Evolutionary conservation across 116 monocot genomes (phyloP).

Genomic region (Thalassia testudinum): DNA sequence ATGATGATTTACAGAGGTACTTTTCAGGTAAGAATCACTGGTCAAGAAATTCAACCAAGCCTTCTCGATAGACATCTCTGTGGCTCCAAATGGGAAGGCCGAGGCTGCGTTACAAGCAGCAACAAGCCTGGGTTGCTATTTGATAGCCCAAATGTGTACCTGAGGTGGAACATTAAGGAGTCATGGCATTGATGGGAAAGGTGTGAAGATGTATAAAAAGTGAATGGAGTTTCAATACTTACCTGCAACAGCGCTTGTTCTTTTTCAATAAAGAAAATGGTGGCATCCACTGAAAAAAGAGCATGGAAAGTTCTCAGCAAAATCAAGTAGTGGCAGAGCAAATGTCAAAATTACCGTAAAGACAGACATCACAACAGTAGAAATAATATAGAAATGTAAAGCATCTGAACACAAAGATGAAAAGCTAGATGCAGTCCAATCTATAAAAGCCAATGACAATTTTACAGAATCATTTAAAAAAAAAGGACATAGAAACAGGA

Average conservation of each 20-base stretch:
- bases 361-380: no score
- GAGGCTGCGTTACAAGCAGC: conserved; percentile 29
- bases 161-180: conserved; percentile 1
- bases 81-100: conserved; percentile 8
- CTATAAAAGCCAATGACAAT: no score
- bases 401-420: no score
- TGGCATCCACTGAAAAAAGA: conserved; percentile 33
- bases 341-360: no score
- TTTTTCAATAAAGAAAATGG: conserved; percentile 42
- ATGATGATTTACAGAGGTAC: no score
- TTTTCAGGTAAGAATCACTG: no score
- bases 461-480: no score
- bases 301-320: no score
- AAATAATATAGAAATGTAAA: no score
- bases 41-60: neutral
- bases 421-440: no score
- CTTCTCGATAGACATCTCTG: conserved; percentile 22
- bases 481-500: no score
- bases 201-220: neutral
- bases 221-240: conserved; percentile 4
- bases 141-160: conserved; percentile 42
- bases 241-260: conserved; percentile 45
- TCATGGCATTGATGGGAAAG: neutral
- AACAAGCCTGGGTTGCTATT: conserved; percentile 39
- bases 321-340: no score